Evolutionary conservation across 805 yeast species (phyloP).

Genomic region (Cyberlindnera americana): DNA sequence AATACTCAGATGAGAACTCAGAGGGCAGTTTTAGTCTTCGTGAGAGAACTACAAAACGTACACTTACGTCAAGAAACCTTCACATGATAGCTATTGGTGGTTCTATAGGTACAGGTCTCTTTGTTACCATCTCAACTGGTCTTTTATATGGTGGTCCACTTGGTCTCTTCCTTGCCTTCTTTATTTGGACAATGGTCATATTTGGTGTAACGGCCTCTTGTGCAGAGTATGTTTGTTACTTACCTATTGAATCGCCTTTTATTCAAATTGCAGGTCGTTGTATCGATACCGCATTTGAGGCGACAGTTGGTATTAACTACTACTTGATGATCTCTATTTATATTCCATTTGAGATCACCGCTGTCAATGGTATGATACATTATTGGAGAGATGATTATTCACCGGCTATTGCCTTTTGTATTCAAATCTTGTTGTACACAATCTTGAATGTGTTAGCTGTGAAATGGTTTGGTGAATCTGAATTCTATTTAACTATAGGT

Average conservation of each 20-base stretch:
- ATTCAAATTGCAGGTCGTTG: slow-evolving; percentile 61
- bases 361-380: slow-evolving; percentile 58
- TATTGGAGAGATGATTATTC: slow-evolving; percentile 75
- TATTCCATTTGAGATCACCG: slow-evolving; percentile 63
- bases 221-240: slow-evolving; percentile 61
- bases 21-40: slow-evolving; percentile 1
- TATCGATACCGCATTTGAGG: slow-evolving; percentile 64
- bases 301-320: slow-evolving; percentile 65
- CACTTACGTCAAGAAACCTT: slow-evolving; percentile 47
- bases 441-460: slow-evolving; percentile 71
- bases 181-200: slow-evolving; percentile 62
- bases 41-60: slow-evolving; percentile 27
- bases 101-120: slow-evolving; percentile 63
- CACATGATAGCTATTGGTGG: slow-evolving; percentile 68
- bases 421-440: slow-evolving; percentile 63
- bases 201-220: slow-evolving; percentile 53
- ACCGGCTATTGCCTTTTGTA: slow-evolving; percentile 63
- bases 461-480: slow-evolving; percentile 72
- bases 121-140: slow-evolving; percentile 53
- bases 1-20: neutral
- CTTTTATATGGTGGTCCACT: slow-evolving; percentile 55
- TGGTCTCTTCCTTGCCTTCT: slow-evolving; percentile 51
- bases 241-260: slow-evolving; percentile 62
- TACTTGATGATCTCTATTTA: slow-evolving; percentile 52
- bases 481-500: slow-evolving; percentile 70